phyloP scores from a whole-genome alignment of 768 basidiomycete genomes.

The Austroboletus eburneus region DNA sequence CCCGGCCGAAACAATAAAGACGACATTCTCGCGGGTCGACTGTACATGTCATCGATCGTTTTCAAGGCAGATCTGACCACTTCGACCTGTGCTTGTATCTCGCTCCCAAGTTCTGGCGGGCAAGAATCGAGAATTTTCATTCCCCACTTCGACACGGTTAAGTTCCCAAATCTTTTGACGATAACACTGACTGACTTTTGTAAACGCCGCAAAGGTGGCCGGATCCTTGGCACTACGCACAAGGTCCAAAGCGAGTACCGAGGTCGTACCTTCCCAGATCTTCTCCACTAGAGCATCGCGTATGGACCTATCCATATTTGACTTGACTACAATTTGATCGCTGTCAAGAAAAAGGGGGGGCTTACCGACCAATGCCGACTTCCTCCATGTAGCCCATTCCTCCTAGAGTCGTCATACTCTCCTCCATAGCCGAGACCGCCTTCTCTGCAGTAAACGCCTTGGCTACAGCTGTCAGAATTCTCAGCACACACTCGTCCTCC shows the following conservation, averaged over 20 bases:
- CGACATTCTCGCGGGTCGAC: constrained; percentile 30
- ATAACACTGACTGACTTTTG: constrained; percentile 37
- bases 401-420: constrained; percentile 69
- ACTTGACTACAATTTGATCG: background rate
- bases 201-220: constrained; percentile 42
- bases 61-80: constrained; percentile 38
- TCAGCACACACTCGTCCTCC: constrained; percentile 49
- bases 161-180: background rate
- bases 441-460: constrained; percentile 72
- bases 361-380: constrained; percentile 58
- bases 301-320: constrained; percentile 39
- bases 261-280: constrained; percentile 78
- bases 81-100: constrained; percentile 28
- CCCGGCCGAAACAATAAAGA: constrained; percentile 53
- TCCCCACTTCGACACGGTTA: constrained; percentile 46
- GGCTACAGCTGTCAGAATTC: constrained; percentile 63
- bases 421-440: constrained; percentile 60
- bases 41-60: constrained; percentile 39
- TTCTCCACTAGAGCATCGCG: constrained; percentile 71
- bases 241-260: constrained; percentile 66
- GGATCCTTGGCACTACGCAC: constrained; percentile 50
- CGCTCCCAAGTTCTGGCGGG: constrained; percentile 30
- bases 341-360: background rate
- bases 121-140: constrained; percentile 39
- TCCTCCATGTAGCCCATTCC: constrained; percentile 86